Evolutionary conservation across 2,329 filamentous ascomycete species (phyloP).

Genomic region (Didymella sp.): DNA sequence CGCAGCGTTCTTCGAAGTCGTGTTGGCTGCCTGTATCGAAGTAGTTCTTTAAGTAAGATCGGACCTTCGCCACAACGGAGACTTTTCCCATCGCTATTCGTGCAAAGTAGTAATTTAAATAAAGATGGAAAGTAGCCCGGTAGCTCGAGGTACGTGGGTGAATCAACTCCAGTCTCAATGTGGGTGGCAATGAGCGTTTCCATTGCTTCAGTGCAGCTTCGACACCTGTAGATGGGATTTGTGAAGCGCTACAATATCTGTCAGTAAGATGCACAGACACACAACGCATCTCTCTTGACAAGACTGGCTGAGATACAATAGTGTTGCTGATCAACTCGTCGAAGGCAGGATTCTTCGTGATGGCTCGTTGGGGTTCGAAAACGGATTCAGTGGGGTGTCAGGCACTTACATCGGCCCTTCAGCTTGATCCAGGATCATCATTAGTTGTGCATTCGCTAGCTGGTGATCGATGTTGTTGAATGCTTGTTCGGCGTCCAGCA

Average conservation of each 20-base stretch:
- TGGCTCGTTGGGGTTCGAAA: neutral
- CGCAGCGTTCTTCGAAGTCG: neutral
- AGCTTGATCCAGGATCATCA: constrained; percentile 8
- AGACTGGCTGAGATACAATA: neutral
- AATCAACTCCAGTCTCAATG: neutral
- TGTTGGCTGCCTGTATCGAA: neutral
- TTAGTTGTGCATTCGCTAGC: constrained; percentile 8
- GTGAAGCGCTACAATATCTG: neutral
- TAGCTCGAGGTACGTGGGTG: constrained; percentile 9
- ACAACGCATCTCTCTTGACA: too few species aligned
- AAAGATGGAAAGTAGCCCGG: constrained; percentile 9
- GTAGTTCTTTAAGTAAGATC: neutral
- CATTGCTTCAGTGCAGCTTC: constrained; percentile 3
- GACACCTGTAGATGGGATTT: neutral
- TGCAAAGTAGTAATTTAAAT: constrained; percentile 11
- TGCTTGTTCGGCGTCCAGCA: constrained; percentile 3
- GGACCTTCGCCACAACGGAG: constrained; percentile 1
- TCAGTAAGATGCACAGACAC: neutral
- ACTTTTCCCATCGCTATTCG: constrained; percentile 9
- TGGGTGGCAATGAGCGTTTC: constrained; percentile 9
- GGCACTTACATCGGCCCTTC: constrained; percentile 2
- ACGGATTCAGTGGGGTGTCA: too few species aligned
- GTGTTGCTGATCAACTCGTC: neutral
- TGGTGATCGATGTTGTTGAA: constrained; percentile 12
- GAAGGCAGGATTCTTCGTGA: neutral